Evolutionary conservation across 225 moss, liverwort and hornwort genomes (phyloP).

Genomic region (Physcomitrellopsis africana): DNA sequence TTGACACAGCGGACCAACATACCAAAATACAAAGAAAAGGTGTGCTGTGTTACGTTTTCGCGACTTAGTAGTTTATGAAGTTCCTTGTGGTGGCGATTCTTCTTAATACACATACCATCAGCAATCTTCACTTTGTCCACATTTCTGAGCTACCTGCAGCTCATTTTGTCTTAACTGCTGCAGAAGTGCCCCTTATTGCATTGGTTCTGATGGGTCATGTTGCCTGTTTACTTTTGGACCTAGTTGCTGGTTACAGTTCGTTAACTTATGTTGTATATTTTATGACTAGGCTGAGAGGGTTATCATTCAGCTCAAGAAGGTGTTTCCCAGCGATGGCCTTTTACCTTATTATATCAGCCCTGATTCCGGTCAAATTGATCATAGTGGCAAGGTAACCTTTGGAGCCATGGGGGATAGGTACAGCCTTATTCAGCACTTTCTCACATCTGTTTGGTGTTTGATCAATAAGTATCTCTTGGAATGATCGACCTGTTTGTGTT

Average conservation of each 20-base stretch:
- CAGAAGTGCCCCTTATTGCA: too few species aligned
- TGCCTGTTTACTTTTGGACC: too few species aligned
- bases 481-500: background rate
- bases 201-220: too few species aligned
- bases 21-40: conserved; percentile 93
- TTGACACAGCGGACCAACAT: conserved; percentile 88
- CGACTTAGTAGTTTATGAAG: background rate
- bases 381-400: conserved; percentile 63
- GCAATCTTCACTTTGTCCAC: too few species aligned
- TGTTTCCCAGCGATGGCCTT: conserved; percentile 77
- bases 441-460: conserved; percentile 6
- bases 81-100: background rate
- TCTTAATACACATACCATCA: background rate
- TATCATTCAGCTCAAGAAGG: conserved; percentile 69
- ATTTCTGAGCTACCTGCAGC: too few species aligned
- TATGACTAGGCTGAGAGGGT: conserved; percentile 65
- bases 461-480: background rate
- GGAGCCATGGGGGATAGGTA: conserved; percentile 99
- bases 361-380: conserved; percentile 60
- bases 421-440: conserved; percentile 11
- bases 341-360: conserved; percentile 85
- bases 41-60: conserved; percentile 21
- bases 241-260: too few species aligned
- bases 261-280: background rate
- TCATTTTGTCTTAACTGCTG: too few species aligned